These are phyloP conservation scores for Botrytis deweyae DNA, from an alignment of 2,329 filamentous ascomycete species.

Conservation along the genomic window DNA sequence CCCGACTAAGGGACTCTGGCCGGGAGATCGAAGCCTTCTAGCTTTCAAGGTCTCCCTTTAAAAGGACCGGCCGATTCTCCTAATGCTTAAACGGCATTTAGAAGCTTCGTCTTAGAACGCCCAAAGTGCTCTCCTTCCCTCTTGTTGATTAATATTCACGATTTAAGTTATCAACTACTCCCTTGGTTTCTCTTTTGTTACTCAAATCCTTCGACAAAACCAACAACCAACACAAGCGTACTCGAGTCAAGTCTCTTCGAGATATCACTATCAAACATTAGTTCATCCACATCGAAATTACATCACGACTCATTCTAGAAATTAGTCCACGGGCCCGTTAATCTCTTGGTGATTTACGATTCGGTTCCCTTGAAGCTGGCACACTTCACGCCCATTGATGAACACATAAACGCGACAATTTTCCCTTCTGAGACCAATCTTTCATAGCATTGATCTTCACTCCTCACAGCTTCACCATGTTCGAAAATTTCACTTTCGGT, in stretches of 20 bases:
- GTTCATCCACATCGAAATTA: not conserved
- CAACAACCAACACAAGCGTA: not conserved
- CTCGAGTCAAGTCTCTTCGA: conserved; percentile 3
- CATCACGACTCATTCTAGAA: not conserved
- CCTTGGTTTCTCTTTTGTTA: not conserved
- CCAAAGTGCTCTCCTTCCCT: not conserved
- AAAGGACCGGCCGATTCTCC: conserved; percentile 12
- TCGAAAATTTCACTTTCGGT: conserved; percentile 21
- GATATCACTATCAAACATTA: not conserved
- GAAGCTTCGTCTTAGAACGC: not conserved
- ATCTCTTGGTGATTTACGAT: not conserved
- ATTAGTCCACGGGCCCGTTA: no score
- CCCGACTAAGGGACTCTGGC: not conserved
- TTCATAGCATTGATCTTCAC: not conserved
- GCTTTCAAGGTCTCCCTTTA: conserved; percentile 6
- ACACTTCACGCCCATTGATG: not conserved
- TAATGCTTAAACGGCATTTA: not conserved
- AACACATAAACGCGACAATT: not conserved
- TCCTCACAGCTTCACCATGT: conserved; percentile 4
- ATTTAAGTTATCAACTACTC: not conserved
- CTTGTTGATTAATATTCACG: not conserved
- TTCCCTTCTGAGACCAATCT: not conserved
- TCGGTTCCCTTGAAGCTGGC: not conserved
- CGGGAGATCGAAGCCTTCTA: not conserved
- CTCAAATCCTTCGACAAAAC: not conserved